Evolutionary conservation across 768 basidiomycete species (phyloP), one percentile per base, ranked within the genome.

Genomic region (Hemileccinum impolitum): DNA sequence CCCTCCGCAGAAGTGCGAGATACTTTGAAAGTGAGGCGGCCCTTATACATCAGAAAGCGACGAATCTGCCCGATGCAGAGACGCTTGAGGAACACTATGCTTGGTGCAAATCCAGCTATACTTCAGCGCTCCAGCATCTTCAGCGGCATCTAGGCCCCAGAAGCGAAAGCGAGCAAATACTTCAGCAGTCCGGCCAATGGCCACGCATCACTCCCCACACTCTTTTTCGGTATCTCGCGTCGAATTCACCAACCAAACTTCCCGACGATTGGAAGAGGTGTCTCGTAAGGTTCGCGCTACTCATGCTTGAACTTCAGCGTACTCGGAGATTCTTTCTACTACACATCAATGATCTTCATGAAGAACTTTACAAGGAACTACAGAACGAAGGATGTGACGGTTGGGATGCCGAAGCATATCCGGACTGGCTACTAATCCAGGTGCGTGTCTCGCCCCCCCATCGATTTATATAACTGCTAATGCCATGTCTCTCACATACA

Each of bases 201-300:
- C 73, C 73, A 4, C 60, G 63, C 14, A 43, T 70, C 12, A 67
- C 68, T 14, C 25, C 54, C 7, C 55, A 58, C 37, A 46, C 56
- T 11, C 56, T 75, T 21, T 56, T 75, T 21, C 38, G 44, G 15
- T 53, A 48, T 11, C 57, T 74, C 30, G 59, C 64, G 17, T 62
- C 61, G 28, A 48, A 56, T 12, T 59, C 60, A 3, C 26, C 32
- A 1, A 52, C 21, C 4, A 8, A 1, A 2, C 36, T 66, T 11
- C 35, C 59, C 3, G 17, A 38, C 4, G 19, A 47, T 15, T 75
- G 73, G 73, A 39, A 43, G 43, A 38, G 47, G 6, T 55, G 41
- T 47, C 51, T 75, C 10, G 48, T 63, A 14, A 21, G 23, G 13
- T 48, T 73, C 15, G 68, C 67, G 4, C 52, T 61, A 46, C 48